phyloP scores from a whole-genome alignment of 768 basidiomycete genomes.

The Megacollybia marginata region DNA sequence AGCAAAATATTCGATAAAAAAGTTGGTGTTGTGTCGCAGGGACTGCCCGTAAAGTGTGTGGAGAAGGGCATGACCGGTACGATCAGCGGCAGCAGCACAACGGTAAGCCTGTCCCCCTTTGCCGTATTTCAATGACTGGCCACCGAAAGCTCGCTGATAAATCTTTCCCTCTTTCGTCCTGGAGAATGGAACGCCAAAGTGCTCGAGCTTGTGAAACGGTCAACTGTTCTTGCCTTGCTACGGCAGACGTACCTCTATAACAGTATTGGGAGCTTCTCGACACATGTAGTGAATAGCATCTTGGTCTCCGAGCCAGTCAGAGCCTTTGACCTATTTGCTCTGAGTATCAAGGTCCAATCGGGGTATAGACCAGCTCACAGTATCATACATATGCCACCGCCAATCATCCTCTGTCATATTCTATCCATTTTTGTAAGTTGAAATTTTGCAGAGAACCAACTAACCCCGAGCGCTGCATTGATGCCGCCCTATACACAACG shows the following conservation, averaged over 20 bases:
- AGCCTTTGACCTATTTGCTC: conserved; percentile 81
- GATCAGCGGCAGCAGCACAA: conserved; percentile 96
- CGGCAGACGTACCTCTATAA: conserved; percentile 65
- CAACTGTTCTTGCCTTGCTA: background rate
- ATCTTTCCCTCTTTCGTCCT: conserved; percentile 98
- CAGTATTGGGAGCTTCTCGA: conserved; percentile 89
- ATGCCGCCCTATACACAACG: conserved; percentile 72
- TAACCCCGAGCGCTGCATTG: conserved; percentile 91
- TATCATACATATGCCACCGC: conserved; percentile 99
- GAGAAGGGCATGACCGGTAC: conserved; percentile 96
- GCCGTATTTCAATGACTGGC: conserved; percentile 92
- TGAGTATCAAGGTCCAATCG: conserved; percentile 2
- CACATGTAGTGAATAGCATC: conserved; percentile 99
- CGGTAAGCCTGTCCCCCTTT: conserved; percentile 99
- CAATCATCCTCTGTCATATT: conserved; percentile 99
- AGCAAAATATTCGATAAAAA: conserved; percentile 99
- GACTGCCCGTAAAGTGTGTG: conserved; percentile 99
- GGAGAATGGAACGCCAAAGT: conserved; percentile 98
- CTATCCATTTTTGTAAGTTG: conserved; percentile 24
- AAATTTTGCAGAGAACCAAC: conserved; percentile 18
- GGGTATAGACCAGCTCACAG: conserved; percentile 40
- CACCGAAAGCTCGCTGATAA: conserved; percentile 98
- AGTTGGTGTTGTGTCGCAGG: conserved; percentile 97
- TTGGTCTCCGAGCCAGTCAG: conserved; percentile 99
- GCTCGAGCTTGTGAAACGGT: conserved; percentile 67